phyloP scores from a whole-genome alignment of 2,329 filamentous ascomycete genomes.

The Ophiocordyceps unilateralis region DNA sequence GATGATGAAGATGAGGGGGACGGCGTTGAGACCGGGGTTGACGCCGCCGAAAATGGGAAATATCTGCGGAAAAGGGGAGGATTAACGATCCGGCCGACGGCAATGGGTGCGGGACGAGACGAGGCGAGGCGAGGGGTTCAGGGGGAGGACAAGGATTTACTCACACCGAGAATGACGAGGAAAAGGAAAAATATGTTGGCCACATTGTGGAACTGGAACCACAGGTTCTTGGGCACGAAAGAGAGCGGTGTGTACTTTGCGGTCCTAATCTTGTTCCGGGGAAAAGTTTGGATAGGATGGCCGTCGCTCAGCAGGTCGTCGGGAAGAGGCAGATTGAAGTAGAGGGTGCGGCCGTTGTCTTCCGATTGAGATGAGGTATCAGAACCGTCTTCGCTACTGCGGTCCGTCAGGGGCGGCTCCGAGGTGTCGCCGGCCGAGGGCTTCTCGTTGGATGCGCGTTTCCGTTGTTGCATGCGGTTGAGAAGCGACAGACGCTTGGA shows the following conservation, averaged over 20 bases:
- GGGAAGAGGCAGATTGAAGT: conserved; percentile 75
- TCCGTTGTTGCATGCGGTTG: conserved; percentile 53
- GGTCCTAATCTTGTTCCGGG: conserved; percentile 92
- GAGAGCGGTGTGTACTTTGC: conserved; percentile 93
- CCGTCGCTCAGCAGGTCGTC: conserved; percentile 61
- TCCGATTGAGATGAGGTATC: conserved; percentile 19
- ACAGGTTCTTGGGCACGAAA: conserved; percentile 92
- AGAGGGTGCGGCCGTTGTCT: conserved; percentile 42
- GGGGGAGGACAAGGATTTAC: conserved; percentile 16
- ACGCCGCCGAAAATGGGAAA: conserved; percentile 89
- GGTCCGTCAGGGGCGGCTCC: conserved; percentile 10
- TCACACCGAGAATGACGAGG: conserved; percentile 82
- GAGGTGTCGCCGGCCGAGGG: conserved; percentile 30
- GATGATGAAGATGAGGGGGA: conserved; percentile 86
- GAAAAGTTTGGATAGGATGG: conserved; percentile 49
- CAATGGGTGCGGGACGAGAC: neutral
- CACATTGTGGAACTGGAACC: conserved; percentile 96
- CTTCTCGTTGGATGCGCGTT: conserved; percentile 48
- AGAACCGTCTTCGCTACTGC: conserved; percentile 13
- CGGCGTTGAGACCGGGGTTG: conserved; percentile 78
- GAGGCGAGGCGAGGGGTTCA: neutral
- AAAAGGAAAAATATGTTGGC: conserved; percentile 98
- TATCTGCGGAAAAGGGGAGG: conserved; percentile 38
- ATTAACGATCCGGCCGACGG: neutral
- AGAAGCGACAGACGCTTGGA: conserved; percentile 73